Percentiles rank a stretch among this genome's conserved stretches.
phyloP scores from a whole-genome alignment of 2,329 filamentous ascomycete species.

The Sordariomycetes sp. region DNA sequence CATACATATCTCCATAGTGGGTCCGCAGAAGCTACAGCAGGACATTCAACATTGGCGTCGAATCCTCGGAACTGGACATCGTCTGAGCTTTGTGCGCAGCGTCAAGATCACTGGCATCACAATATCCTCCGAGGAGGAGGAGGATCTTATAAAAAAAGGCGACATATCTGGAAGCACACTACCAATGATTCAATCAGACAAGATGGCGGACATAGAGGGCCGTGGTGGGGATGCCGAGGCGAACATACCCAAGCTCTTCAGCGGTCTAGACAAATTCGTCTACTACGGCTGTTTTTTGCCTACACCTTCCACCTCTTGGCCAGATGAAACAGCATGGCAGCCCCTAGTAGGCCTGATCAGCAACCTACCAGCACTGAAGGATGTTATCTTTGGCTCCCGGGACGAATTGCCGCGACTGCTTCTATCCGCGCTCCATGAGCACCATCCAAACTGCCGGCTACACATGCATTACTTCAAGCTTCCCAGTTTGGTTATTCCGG shows the following conservation, averaged over 20 bases:
- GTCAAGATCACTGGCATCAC: slow-evolving; percentile 3
- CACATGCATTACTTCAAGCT: slow-evolving; percentile 3
- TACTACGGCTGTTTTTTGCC: too few species aligned
- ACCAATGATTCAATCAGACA: background rate
- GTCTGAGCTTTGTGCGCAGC: slow-evolving; percentile 1
- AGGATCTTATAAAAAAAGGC: background rate
- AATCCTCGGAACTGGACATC: background rate
- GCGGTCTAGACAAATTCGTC: slow-evolving; percentile 2
- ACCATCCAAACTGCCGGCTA: slow-evolving; percentile 1
- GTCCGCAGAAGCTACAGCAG: slow-evolving; percentile 2
- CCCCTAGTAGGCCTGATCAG: slow-evolving; percentile 1
- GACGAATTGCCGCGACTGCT: slow-evolving; percentile 2
- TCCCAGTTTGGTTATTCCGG: slow-evolving; percentile 1
- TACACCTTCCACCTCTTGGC: slow-evolving; percentile 1
- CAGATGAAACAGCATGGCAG: slow-evolving; percentile 3
- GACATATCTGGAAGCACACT: background rate
- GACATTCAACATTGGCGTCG: slow-evolving; percentile 2
- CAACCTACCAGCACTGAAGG: slow-evolving; percentile 1
- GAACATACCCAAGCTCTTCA: slow-evolving; percentile 1
- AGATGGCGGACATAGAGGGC: too few species aligned
- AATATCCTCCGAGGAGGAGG: slow-evolving; percentile 1
- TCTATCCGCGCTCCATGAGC: slow-evolving; percentile 1
- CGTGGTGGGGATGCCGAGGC: too few species aligned
- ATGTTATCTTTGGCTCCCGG: slow-evolving; percentile 2
- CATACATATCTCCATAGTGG: slow-evolving; percentile 1